These are phyloP conservation scores for Aphanomyces astaci DNA, from an alignment of 352 stramenopile species.

Conservation along the genomic window DNA sequence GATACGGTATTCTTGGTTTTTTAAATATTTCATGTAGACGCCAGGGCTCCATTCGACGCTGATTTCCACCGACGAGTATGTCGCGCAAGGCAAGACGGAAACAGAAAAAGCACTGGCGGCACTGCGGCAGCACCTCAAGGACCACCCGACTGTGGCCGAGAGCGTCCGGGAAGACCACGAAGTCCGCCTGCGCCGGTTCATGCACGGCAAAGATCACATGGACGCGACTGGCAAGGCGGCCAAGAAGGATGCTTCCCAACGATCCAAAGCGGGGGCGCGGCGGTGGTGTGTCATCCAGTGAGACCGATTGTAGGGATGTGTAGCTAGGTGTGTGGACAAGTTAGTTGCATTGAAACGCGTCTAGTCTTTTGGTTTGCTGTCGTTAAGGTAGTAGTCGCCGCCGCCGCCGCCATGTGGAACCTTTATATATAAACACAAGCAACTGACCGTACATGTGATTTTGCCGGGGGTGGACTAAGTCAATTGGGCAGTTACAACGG, in stretches of 20 bases:
- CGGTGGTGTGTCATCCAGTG: slow-evolving; percentile 17
- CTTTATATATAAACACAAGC: no score
- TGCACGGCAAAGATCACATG: slow-evolving; percentile 65
- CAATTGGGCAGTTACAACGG: no score
- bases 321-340: no score
- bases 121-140: slow-evolving; percentile 51
- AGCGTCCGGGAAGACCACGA: slow-evolving; percentile 76
- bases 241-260: slow-evolving; percentile 36
- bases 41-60: slow-evolving; percentile 53
- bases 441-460: not conserved
- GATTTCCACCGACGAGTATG: slow-evolving; percentile 69
- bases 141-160: slow-evolving; percentile 66
- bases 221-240: slow-evolving; percentile 37
- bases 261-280: not conserved
- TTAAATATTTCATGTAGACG: slow-evolving; percentile 22
- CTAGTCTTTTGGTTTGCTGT: no score
- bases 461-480: no score
- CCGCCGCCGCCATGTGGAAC: no score
- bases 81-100: slow-evolving; percentile 52
- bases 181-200: slow-evolving; percentile 70
- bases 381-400: no score
- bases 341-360: no score
- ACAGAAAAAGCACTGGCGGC: slow-evolving; percentile 66
- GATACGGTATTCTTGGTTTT: not conserved
- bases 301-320: no score